Evolutionary conservation across 2,329 filamentous ascomycete species (phyloP).

Genomic region (Botrytis pseudocinerea): DNA sequence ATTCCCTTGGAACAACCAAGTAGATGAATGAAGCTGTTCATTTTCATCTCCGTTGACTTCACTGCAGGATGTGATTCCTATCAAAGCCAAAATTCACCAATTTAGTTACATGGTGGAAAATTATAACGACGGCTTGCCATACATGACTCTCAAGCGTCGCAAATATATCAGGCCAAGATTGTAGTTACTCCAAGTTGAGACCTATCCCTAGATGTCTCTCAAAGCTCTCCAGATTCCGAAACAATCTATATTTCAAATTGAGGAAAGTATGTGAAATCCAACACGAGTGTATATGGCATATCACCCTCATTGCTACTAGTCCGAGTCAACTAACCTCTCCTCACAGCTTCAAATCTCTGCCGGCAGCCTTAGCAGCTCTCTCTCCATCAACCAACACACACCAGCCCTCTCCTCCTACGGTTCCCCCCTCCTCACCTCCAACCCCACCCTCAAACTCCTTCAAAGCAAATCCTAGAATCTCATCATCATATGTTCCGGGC

Average conservation of each 20-base stretch:
- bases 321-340: too few relatives aligned
- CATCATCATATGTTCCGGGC: constrained; percentile 82
- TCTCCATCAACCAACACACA: constrained; percentile 87
- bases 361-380: constrained; percentile 56
- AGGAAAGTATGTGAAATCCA: neutral
- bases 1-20: neutral
- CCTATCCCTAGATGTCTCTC: neutral
- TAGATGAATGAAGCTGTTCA: neutral
- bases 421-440: constrained; percentile 56
- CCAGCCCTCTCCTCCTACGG: constrained; percentile 72
- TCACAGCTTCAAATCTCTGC: constrained; percentile 43
- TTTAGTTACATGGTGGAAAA: neutral
- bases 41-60: neutral
- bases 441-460: constrained; percentile 73
- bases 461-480: constrained; percentile 68
- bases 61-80: neutral
- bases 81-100: neutral
- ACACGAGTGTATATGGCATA: neutral
- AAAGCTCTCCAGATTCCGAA: neutral
- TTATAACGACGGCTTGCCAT: neutral
- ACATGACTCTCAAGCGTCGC: too few relatives aligned
- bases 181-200: neutral
- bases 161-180: neutral
- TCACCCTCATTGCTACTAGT: neutral
- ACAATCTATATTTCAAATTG: neutral